Conservation (phyloP, 2,329 filamentous ascomycete species). For the Pseudocercospora fijiensis region DNA sequence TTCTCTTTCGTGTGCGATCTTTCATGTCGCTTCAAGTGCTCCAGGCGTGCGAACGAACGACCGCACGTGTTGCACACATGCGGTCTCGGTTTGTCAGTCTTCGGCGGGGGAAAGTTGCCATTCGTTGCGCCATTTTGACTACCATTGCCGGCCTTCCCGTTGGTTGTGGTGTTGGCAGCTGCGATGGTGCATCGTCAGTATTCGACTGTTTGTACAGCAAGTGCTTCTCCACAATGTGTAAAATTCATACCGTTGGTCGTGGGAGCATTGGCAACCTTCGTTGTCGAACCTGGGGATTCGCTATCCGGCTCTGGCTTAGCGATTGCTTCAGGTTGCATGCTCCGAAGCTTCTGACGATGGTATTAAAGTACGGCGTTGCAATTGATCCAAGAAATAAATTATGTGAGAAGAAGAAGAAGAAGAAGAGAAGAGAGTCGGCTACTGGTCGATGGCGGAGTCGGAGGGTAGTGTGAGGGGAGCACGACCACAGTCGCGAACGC, state of each 20-base stretch:
- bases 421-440: not conserved
- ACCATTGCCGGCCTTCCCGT: conserved; percentile 1
- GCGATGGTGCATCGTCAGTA: not conserved
- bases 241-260: conserved; percentile 24
- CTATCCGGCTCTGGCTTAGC: conserved; percentile 29
- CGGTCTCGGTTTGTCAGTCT: conserved; percentile 94
- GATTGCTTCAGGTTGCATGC: conserved; percentile 32
- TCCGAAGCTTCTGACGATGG: conserved; percentile 11
- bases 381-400: not conserved
- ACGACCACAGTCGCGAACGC: conserved; percentile 1
- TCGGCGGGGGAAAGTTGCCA: conserved; percentile 70
- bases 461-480: conserved; percentile 10
- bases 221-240: not conserved
- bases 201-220: not conserved
- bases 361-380: not conserved
- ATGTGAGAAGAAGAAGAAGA: not conserved
- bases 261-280: conserved; percentile 15
- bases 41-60: conserved; percentile 88
- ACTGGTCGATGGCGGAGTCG: conserved; percentile 6
- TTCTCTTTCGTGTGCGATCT: conserved; percentile 99
- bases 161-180: conserved; percentile 21
- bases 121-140: conserved; percentile 26
- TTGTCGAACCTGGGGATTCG: conserved; percentile 27
- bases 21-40: conserved; percentile 96
- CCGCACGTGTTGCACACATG: conserved; percentile 90